Evolutionary conservation across 2,329 filamentous ascomycete species (phyloP), one percentile per base, ranked within the genome.

Genomic region (Penicillium decumbens): DNA sequence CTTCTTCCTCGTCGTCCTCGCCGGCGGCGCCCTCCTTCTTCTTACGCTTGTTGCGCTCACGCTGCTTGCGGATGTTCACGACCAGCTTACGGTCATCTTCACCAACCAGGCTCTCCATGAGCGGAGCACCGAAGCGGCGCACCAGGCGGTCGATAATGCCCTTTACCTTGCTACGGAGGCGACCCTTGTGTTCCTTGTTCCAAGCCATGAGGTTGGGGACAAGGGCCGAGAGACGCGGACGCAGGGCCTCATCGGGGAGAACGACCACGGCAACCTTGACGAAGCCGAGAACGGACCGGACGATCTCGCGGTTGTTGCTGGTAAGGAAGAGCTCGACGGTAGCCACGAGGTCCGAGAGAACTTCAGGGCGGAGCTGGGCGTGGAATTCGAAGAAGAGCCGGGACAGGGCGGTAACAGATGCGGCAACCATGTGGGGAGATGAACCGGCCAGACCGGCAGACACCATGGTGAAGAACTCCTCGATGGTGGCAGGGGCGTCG

Each of bases 401-500:
- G 12, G 90, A 93, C 32, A 98, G 80, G 12, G 93, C 92, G 0
- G 90, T 97, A 66, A 98, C 91, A n/a, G 89, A 90, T 0, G 93
- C 93, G 6, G 89, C 95, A 55, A 97, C 91, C 90, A 97, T 96
- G 74, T 97, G 92, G 28, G 93, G 91, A 9, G 90, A 92, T 61
- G 85, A 87, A 49, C 91, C 92, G 1, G 92, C 93, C 45, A 98
- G 80, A 73, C 93, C 93, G 42, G 93, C 93, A 58, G 89, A 95
- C 27, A 97, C 88, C 93, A 98, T 98, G 47, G 92, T 96, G 75
- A 97, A 89, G 73, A 90, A 97, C 70, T 97, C 93, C 64, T 97
- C 92, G 32, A 98, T 81, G 37, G 81, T 91, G 18, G 93, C 92
- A 2, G 81, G 77, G 3, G 86, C 90, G 28, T 84, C 77, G 2